Evolutionary conservation across 345 rosid species (phyloP).

Genomic region (Nasturtium officinale): DNA sequence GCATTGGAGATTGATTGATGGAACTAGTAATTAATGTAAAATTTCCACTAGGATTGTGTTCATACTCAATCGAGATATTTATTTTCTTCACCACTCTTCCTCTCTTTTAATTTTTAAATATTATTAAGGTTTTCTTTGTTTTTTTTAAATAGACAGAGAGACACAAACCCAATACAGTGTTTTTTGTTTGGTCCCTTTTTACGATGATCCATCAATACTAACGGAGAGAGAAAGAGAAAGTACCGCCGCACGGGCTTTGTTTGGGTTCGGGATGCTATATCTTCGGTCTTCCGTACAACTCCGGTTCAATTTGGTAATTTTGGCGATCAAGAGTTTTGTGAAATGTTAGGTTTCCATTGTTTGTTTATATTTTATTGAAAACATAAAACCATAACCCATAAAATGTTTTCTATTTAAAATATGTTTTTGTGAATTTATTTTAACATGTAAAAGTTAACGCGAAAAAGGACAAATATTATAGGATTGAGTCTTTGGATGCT

Average conservation of each 20-base stretch:
- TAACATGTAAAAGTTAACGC: too few relatives aligned
- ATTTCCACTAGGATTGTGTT: background rate
- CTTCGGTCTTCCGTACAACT: too few relatives aligned
- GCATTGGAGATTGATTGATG: background rate
- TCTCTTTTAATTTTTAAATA: background rate
- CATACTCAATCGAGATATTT: background rate
- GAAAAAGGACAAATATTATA: too few relatives aligned
- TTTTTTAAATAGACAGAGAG: background rate
- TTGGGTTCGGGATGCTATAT: too few relatives aligned
- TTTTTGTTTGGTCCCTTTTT: background rate
- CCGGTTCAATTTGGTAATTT: too few relatives aligned
- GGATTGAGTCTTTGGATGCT: too few relatives aligned
- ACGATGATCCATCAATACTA: conserved; percentile 11
- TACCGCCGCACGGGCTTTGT: background rate
- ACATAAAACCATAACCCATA: too few relatives aligned
- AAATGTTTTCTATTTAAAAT: too few relatives aligned
- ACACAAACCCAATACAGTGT: background rate
- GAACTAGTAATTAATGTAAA: background rate
- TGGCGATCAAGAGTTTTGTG: background rate
- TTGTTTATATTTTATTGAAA: background rate
- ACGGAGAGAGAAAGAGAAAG: background rate
- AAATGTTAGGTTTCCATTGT: background rate
- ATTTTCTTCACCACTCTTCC: background rate
- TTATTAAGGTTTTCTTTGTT: background rate
- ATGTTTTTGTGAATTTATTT: too few relatives aligned